These are phyloP conservation scores for Eimeria praecox DNA, from an alignment of 169 alveolate genomes.

Conservation along the genomic window DNA sequence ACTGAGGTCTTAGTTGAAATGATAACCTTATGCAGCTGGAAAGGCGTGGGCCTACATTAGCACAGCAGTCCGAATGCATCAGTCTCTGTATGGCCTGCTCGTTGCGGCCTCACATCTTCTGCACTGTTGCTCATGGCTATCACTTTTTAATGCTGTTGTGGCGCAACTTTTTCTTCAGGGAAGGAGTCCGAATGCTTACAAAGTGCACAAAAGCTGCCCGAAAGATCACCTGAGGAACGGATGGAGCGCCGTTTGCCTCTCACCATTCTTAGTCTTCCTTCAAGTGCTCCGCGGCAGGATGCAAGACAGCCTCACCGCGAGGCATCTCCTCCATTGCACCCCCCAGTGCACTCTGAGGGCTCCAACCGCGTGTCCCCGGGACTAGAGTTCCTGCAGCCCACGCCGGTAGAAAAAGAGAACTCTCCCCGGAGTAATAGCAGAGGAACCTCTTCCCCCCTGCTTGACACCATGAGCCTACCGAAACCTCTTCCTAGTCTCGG, in stretches of 20 bases:
- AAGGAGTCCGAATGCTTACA: neutral
- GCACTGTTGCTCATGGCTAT: neutral
- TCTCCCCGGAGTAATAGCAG: neutral
- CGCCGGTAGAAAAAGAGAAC: neutral
- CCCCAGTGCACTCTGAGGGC: neutral
- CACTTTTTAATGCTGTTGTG: neutral
- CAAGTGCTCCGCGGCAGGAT: neutral
- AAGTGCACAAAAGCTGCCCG: constrained; percentile 25
- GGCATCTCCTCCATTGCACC: neutral
- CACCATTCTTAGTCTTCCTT: constrained; percentile 33
- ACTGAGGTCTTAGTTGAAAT: neutral
- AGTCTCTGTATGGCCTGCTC: neutral
- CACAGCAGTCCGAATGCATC: no score
- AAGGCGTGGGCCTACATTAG: neutral
- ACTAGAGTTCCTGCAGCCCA: neutral
- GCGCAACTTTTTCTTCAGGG: neutral
- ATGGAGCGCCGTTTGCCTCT: constrained; percentile 71
- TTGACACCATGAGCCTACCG: neutral
- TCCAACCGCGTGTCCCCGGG: neutral
- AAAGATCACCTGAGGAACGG: constrained; percentile 60
- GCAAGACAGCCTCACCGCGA: neutral
- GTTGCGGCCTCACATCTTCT: neutral
- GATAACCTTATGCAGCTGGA: neutral
- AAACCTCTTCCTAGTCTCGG: constrained; percentile 33
- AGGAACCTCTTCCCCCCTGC: neutral